Evolutionary conservation across 352 stramenopile species (phyloP), one percentile per base, ranked within the genome.

Genomic region (Globisporangium abappressorium): DNA sequence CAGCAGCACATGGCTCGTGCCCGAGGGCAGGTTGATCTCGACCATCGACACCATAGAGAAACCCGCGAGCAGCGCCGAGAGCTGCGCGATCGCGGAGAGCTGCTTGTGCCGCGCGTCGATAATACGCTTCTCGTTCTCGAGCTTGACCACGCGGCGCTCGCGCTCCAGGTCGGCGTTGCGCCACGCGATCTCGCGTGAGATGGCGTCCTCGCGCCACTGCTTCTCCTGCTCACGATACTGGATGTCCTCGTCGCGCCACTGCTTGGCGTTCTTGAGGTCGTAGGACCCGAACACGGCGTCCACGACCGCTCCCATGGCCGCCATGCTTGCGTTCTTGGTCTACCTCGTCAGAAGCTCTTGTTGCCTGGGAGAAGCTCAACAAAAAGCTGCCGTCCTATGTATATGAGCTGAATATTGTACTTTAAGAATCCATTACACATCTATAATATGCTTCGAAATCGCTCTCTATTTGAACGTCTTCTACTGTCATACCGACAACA

Each of bases 271-370:
- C 76, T 93, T 92, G 64, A 93, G 74, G 64, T 95, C 87, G 65
- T 95, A 95, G 56, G 85, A 92, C 33, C 85, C 87, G 70, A 93
- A 92, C 60, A 95, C 84, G 36, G 84, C 84, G 66, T 90, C 82
- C 55, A 93, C 82, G 11, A 91, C 79, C 0, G 81, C 83, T 12
- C 81, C 79, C 14, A 92, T 80, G 1, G 76, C 78, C 61, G 79
- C 74, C 84, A 81, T 90, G 7, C 33, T 60, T 7, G 14, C 24
- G 22, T 43, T 59, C 28, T 20, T 15, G 15, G 26, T 1, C 18
- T 57, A 9, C 22, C 54, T n/a, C 33, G 33, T 12, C 33, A 38
- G 33, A 38, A 8, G 49, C 49, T 57, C 12, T 57, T 33, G 28
- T 33, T 26, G 30, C 30, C 30, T 58, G 28, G 2, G 53, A 58